A percentile compares a stretch with the other conserved stretches of the same genome.
Evolutionary conservation across 306 rosid species (phyloP).

Genomic region (Macrotyloma uniflorum): DNA sequence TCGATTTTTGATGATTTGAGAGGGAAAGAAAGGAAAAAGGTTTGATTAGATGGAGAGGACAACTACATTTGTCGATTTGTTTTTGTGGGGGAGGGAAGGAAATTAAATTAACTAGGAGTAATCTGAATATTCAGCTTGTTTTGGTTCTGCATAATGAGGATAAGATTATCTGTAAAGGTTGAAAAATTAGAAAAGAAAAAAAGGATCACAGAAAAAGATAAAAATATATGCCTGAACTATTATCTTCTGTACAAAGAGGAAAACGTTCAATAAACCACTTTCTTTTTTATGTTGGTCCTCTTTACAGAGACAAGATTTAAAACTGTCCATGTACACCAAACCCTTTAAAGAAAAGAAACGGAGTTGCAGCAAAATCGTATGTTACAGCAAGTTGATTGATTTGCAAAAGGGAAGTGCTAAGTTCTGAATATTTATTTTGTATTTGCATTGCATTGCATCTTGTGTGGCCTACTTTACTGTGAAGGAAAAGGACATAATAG

Average conservation of each 20-base stretch:
- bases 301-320: conserved; percentile 43
- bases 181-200: conserved; percentile 24
- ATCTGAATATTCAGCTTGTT: conserved; percentile 34
- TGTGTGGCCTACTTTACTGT: conserved; percentile 29
- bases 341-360: conserved; percentile 38
- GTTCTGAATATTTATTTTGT: neutral
- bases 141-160: conserved; percentile 20
- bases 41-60: neutral
- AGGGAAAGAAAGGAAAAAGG: neutral
- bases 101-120: conserved; percentile 8
- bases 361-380: conserved; percentile 9
- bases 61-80: neutral
- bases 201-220: conserved; percentile 28
- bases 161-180: conserved; percentile 32
- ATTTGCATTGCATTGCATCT: neutral
- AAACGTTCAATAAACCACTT: conserved; percentile 33
- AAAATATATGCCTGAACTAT: neutral
- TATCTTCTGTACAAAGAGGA: conserved; percentile 35
- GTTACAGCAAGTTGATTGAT: conserved; percentile 29
- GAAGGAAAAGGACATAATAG: conserved; percentile 36
- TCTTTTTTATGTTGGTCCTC: conserved; percentile 28
- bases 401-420: conserved; percentile 25
- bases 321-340: conserved; percentile 26
- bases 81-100: conserved; percentile 1
- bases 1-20: conserved; percentile 7